A percentile compares a stretch with the other conserved stretches of the same genome.
phyloP scores from a whole-genome alignment of 2,329 filamentous ascomycete species.

The Trichophyton rubrum region DNA sequence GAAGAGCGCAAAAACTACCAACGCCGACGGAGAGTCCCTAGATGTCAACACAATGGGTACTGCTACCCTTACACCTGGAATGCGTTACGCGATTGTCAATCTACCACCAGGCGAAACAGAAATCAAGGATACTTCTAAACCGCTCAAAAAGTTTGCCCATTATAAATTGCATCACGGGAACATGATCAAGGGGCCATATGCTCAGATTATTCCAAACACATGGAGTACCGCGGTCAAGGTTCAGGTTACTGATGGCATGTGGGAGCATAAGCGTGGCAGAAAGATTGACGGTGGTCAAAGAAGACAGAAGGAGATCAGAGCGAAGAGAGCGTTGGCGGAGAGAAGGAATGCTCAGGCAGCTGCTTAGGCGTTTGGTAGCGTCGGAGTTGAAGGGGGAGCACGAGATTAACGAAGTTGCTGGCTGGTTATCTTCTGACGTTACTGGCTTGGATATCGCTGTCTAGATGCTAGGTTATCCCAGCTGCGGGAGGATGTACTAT shows the following conservation, averaged over 20 bases:
- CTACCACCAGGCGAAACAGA: constrained; percentile 43
- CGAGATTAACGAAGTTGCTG: background rate
- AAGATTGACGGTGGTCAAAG: constrained; percentile 97
- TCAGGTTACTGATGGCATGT: constrained; percentile 70
- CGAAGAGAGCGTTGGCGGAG: constrained; percentile 71
- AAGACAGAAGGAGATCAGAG: constrained; percentile 69
- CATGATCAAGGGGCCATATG: constrained; percentile 62
- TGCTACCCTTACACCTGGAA: constrained; percentile 42
- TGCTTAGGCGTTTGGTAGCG: background rate
- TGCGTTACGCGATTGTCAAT: constrained; percentile 49
- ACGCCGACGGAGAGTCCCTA: background rate
- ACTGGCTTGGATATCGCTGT: background rate
- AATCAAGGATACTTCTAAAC: constrained; percentile 35
- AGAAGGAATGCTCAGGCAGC: constrained; percentile 38
- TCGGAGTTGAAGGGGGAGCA: background rate
- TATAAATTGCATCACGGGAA: constrained; percentile 57
- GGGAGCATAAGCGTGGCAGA: constrained; percentile 73
- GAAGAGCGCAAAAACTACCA: background rate
- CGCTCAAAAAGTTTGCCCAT: constrained; percentile 46
- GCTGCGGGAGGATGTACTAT: constrained; percentile 1
- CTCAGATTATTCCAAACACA: constrained; percentile 53
- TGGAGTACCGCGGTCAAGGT: constrained; percentile 52
- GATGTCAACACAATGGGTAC: constrained; percentile 16
- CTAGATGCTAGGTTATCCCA: background rate
- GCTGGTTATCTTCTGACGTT: background rate